Evolutionary conservation across 208 protist genomes (phyloP), one percentile per base, ranked within the genome.

Genomic region (Trichomonas gallinae): DNA sequence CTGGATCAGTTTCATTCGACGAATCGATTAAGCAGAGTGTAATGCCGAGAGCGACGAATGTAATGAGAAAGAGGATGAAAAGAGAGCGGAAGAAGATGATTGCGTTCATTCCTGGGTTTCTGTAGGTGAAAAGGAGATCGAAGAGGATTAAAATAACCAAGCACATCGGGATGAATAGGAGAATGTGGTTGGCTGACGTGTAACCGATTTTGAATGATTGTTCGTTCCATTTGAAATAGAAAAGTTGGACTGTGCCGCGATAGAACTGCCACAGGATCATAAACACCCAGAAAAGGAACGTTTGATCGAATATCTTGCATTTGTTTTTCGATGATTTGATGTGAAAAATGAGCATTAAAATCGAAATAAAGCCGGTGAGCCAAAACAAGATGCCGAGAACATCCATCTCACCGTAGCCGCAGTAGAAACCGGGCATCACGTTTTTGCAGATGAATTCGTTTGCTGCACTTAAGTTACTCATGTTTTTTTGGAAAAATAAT

Each of bases 61-160:
- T 93, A 9, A 40, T 26, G 8, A 93, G 34, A 36, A 93, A 93
- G 6, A 93, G 31, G n/a, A 93, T 26, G 34, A 93, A 93, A 21
- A 93, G 40, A 1, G 40, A 93, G 36, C 87, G 26, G 87, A 93
- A 93, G 46, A 93, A 93, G 17, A 48, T 93, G 31, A 93, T 93
- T 9, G 87, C 87, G 46, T 93, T 93, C n/a, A 44, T 93, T 34
- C 87, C 87, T 93, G 87, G 87, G 38, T 51, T 93, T 93, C 36
- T 42, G 31, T 93, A 93, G 10, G 87, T 51, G 46, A 93, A 93
- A 1, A 93, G 31, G 13, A 93, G n/a, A 51, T 93, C 87, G 31
- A 93, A 93, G 6, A 93, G 44, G 26, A 93, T 93, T 0, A 93
- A 38, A 38, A 93, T 93, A 8, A 93, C 87, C 34, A 93, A 51